phyloP scores from a whole-genome alignment of 83 land plant genomes.

The Thuja plicata region DNA sequence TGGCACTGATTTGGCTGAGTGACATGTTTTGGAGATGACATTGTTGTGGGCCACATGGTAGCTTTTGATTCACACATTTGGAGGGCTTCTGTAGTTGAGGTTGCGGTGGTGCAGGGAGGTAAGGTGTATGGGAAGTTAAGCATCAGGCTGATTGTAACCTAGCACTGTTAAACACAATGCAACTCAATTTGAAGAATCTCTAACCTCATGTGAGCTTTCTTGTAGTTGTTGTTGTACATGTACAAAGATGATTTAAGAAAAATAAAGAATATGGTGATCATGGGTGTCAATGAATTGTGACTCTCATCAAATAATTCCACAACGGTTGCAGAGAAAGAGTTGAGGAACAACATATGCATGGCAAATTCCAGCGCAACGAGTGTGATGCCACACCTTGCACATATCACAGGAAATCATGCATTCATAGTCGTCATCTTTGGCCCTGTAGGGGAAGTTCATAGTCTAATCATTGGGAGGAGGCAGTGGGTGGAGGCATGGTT shows the following conservation, averaged over 20 bases:
- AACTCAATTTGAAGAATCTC: not conserved
- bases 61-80: no score
- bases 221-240: not conserved
- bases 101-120: no score
- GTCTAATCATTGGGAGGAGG: constrained; percentile 31
- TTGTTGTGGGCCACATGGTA: no score
- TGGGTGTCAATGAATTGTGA: not conserved
- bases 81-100: no score
- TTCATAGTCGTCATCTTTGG: constrained; percentile 85
- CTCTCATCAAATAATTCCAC: constrained; percentile 22
- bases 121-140: no score
- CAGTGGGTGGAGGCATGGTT: no score
- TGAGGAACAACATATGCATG: constrained; percentile 63
- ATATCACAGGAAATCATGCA: constrained; percentile 78
- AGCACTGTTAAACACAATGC: not conserved
- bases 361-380: constrained; percentile 65
- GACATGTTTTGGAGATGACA: no score
- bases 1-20: no score
- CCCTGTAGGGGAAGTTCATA: constrained; percentile 82
- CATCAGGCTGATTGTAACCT: not conserved
- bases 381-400: constrained; percentile 94
- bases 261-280: not conserved
- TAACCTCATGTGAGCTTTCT: not conserved
- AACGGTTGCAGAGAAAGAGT: constrained; percentile 71
- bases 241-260: not conserved